A percentile compares a stretch with the other conserved stretches of the same genome.
Conservation (phyloP, 169 alveolate species). For the Plasmodium sp. region DNA sequence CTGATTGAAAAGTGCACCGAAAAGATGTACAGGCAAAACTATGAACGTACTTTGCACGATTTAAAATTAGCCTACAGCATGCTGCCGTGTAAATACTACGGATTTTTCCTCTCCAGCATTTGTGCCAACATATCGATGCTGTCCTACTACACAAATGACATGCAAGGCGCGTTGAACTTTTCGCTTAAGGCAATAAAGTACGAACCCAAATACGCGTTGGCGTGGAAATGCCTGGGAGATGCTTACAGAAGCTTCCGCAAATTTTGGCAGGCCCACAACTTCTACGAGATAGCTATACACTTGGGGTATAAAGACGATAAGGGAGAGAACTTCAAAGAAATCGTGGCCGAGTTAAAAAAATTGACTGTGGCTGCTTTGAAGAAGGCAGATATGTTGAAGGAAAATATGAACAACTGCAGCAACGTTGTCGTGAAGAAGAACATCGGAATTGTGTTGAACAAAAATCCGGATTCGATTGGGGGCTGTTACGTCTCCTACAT, state of each 20-base stretch:
- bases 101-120: slow-evolving; percentile 27
- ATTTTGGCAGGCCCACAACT: slow-evolving; percentile 70
- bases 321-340: slow-evolving; percentile 61
- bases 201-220: slow-evolving; percentile 38
- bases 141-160: slow-evolving; percentile 53
- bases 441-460: slow-evolving; percentile 63
- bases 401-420: slow-evolving; percentile 34
- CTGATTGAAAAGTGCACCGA: slow-evolving; percentile 46
- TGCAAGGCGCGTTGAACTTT: slow-evolving; percentile 60
- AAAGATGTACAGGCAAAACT: slow-evolving; percentile 45
- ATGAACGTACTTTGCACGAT: slow-evolving; percentile 49
- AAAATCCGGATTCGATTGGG: slow-evolving; percentile 69
- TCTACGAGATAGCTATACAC: slow-evolving; percentile 69
- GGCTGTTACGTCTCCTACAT: slow-evolving; percentile 69
- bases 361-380: slow-evolving; percentile 32
- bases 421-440: slow-evolving; percentile 42
- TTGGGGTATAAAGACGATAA: slow-evolving; percentile 63
- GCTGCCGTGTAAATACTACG: slow-evolving; percentile 73
- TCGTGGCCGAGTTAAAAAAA: slow-evolving; percentile 34
- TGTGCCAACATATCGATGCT: slow-evolving; percentile 45
- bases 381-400: slow-evolving; percentile 45
- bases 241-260: slow-evolving; percentile 68
- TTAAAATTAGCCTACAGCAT: slow-evolving; percentile 64
- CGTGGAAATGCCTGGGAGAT: slow-evolving; percentile 73
- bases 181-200: slow-evolving; percentile 54